Base-by-base conservation (phyloP, 1,284 basidiomycete genomes). In the Grifola frondosa region DNA sequence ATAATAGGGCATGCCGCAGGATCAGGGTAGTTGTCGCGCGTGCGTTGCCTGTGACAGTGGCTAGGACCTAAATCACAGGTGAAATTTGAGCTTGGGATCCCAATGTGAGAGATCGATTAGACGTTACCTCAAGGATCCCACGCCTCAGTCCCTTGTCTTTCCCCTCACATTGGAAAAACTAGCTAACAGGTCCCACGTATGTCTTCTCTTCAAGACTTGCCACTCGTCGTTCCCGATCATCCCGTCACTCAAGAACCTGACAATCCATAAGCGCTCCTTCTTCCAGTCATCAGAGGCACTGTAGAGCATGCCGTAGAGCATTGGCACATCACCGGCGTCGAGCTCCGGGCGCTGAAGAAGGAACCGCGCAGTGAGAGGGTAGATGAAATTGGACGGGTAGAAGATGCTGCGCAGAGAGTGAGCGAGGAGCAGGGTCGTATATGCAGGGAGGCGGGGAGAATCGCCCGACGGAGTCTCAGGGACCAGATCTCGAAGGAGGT, bases 281-380 rank as follows among this genome's bases (percentile, higher is more conserved):
- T 83, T 86, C 81, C 88, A 90, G 22, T 88, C 51, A 17, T 63
- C 84, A 31, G 84, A 82, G 1, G 83, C 74, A 56, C 82, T 85
- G 62, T 93, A 96, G 3, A 98, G 71, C 80, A 94, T 84, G 10
- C 75, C 74, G 63, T 89, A 92, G 25, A 97, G 68, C 77, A 94
- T 78, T 0, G 93, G 93, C 2, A 95, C 86, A 58, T 96, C 92
- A 5, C 62, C 65, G 0, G 67, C 65, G 60, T 95, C 91, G 9
- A 95, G 67, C 31, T 77, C 71, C 0, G 90, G 84, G 19, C 92
- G 77, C 65, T 95, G 91, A 0, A 96, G 74, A 6, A 96, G 75
- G 73, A 94, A 94, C 5, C 84, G 77, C 4, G 87, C 82, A 1
- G 85, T 81, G 19, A 84, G 62, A 0, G 91, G 91, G 60, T 92